Base-by-base conservation (phyloP, 768 basidiomycete species). In the Psilocybe cubensis region DNA sequence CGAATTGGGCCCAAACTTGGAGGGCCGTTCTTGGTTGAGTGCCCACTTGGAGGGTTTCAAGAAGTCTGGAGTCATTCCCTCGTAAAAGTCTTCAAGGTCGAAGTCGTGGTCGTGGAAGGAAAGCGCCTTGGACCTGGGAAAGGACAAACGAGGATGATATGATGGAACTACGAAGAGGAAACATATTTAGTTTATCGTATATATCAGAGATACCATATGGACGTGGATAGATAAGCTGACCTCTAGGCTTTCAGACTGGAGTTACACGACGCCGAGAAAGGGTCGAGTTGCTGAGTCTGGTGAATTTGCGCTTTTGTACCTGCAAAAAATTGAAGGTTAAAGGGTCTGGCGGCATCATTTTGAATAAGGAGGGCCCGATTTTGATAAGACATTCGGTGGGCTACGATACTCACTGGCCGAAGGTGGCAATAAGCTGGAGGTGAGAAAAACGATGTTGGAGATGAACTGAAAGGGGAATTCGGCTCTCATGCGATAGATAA, bases 1-100 rank as follows among this genome's bases (percentile, higher is more conserved):
- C 59, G 78, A 77, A 43, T 66, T 78, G 8, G 84, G 80, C 3
- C 85, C 88, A 63, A 87, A 85, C 57, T 58, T 62, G 4, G 60
- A 56, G 25, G 59, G 52, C 4, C 40, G 28, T 18, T 59, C 52
- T 35, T 59, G 46, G 33, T 59, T 42, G 41, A 59, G 58, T 6
- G 58, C 58, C 58, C 58, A 59, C 17, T 42, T 41, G 8, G 58
- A 54, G 14, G 52, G 52, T 28, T 48, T 48, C 9, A 59, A 24
- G 21, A 55, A 46, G 20, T 27, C 35, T 40, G 28, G 29, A n/a
- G 24, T 49, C 35, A 23, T 24, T 5, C 35, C 14, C 12, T n/a
- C n/a, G n/a, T n/a, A n/a, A 38, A 12, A 38, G 35, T 38, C 14
- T 11, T 38, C 31, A 33, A 27, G 14, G 28, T 53, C 23, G 33